Evolutionary conservation across 1,284 basidiomycete species (phyloP), one percentile per base, ranked within the genome.

Genomic region (Takashimella koratensis): DNA sequence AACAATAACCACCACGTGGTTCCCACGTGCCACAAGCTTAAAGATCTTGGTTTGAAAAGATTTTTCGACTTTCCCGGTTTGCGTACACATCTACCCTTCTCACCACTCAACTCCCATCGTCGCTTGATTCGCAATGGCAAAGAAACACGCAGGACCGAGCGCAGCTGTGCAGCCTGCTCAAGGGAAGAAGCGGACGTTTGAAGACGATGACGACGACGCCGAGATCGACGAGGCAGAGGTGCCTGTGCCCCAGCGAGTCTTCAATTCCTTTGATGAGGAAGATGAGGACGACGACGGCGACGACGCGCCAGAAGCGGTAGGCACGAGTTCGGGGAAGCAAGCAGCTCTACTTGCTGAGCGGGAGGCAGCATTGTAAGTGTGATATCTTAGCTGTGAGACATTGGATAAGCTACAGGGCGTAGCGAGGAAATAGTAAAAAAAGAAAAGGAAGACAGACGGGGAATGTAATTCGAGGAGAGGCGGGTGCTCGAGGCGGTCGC

Each of bases 231-330:
- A 16, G 10, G 8, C 16, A 8, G 43, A 20, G 36, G 43, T 22
- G 6, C 22, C 41, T 45, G 40, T n/a, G 20, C 5, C 4, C n/a
- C 40, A 12, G 4, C 19, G 24, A 4, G 24, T 12, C 2, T 24
- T 26, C 10, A 36, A 24, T n/a, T 51, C 49, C 23, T 47, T 45
- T 16, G 59, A 57, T 8, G 56, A 62, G 26, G 49, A 44, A 5
- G 61, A 60, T 24, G 52, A 57, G 12, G 58, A 58, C 22, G 50
- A 51, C 8, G 58, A 60, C 49, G 62, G 63, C 45, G 67, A 69
- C 53, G 69, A 64, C 21, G 67, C 67, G n/a, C 69, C 69, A 23
- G 69, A 71, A 54, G 64, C 67, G 19, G 66, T 71, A 4, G 69
- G 66, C 3, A 49, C 52, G 26, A 23, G 51, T 13, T 19, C 43